Evolutionary conservation across 495 filamentous ascomycete species (phyloP).

Genomic region (Pyronema domesticum): DNA sequence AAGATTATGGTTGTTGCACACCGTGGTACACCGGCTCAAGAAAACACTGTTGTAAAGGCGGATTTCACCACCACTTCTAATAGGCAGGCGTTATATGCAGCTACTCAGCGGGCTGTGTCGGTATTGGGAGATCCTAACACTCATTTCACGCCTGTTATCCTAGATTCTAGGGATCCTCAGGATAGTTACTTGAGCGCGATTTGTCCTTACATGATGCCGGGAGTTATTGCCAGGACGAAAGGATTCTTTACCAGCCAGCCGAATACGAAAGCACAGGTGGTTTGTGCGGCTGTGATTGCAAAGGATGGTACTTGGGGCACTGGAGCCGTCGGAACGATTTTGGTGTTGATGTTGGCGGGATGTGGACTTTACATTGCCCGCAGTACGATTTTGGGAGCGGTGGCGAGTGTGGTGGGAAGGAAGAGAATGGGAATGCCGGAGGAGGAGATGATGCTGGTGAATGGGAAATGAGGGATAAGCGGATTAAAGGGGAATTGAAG

Average conservation of each 20-base stretch:
- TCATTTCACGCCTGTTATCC: background rate
- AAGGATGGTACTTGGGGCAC: background rate
- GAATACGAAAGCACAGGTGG: slow-evolving; percentile 5
- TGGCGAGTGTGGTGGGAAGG: slow-evolving; percentile 10
- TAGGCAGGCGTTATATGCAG: slow-evolving; percentile 5
- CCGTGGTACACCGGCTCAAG: background rate
- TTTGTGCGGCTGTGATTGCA: slow-evolving; percentile 4
- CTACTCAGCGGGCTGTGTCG: slow-evolving; percentile 8
- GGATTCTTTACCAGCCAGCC: background rate
- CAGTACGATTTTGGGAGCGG: slow-evolving; percentile 8
- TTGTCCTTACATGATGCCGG: slow-evolving; percentile 8
- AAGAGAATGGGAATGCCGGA: slow-evolving; percentile 9
- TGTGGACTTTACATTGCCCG: slow-evolving; percentile 10
- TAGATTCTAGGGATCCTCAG: slow-evolving; percentile 1
- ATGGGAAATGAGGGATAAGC: slow-evolving; percentile 35
- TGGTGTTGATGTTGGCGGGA: background rate
- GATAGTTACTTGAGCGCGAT: slow-evolving; percentile 7
- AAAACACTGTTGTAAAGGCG: background rate
- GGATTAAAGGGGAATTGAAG: slow-evolving; percentile 34
- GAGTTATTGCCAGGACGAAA: background rate
- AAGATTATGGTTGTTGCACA: slow-evolving; percentile 12
- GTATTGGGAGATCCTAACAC: background rate
- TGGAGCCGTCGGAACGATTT: background rate
- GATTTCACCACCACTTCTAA: background rate
- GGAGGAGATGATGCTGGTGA: slow-evolving; percentile 4